A percentile compares a stretch with the other conserved stretches of the same genome.
phyloP scores from a whole-genome alignment of 208 protist genomes.

The Leishmania amazonensis region DNA sequence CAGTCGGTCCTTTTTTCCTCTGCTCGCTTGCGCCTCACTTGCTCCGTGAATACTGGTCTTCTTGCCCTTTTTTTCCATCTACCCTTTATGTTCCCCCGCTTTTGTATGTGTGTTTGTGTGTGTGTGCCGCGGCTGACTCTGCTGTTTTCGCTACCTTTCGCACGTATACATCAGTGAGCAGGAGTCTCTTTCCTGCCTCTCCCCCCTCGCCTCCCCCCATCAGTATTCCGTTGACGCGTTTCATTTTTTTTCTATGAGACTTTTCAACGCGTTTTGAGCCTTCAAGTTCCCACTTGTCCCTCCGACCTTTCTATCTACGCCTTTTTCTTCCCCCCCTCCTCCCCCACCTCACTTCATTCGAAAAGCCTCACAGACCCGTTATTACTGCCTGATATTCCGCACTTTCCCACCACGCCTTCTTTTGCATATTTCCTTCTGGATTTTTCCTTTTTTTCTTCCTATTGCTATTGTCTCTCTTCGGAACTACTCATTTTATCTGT shows the following conservation, averaged over 20 bases:
- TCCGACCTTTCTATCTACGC: neutral
- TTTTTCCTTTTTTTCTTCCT: neutral
- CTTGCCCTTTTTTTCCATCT: neutral
- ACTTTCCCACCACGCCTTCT: no score
- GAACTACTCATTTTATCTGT: neutral
- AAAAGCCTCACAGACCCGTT: neutral
- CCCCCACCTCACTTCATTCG: neutral
- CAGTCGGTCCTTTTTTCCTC: neutral
- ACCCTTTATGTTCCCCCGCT: neutral
- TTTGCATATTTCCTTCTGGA: neutral
- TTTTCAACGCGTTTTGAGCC: neutral
- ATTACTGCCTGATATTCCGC: neutral
- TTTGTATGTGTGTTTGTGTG: neutral
- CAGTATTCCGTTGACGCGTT: neutral
- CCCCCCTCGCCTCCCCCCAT: neutral
- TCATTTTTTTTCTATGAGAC: neutral
- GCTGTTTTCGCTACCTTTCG: neutral
- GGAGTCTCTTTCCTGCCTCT: constrained; percentile 6
- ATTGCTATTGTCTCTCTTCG: neutral
- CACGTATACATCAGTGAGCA: neutral
- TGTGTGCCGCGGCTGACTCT: neutral
- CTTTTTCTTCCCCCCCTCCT: neutral
- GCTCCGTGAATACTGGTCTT: constrained; percentile 5
- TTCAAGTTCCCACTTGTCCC: neutral
- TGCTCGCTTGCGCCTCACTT: neutral